These are phyloP conservation scores for Coriaria nepalensis DNA, from an alignment of 306 rosid species.

Conservation along the genomic window DNA sequence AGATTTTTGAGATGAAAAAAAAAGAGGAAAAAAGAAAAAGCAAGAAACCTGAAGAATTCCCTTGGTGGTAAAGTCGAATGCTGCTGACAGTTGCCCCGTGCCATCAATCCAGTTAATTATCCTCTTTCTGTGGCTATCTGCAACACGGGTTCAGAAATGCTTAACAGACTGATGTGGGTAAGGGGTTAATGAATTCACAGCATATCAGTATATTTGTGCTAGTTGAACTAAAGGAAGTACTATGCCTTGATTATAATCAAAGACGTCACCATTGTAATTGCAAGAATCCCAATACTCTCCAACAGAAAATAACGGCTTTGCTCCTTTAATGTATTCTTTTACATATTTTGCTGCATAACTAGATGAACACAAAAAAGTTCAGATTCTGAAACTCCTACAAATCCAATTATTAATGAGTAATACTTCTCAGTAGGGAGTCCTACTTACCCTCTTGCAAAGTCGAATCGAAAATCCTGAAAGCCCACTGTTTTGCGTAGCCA, in stretches of 20 bases:
- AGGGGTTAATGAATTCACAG: conserved; percentile 1
- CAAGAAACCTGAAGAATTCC: conserved; percentile 68
- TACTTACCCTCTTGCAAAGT: conserved; percentile 73
- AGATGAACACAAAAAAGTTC: conserved; percentile 9
- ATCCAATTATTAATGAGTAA: neutral
- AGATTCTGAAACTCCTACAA: neutral
- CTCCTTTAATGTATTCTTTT: conserved; percentile 75
- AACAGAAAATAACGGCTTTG: conserved; percentile 66
- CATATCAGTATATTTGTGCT: neutral
- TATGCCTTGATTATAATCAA: conserved; percentile 87
- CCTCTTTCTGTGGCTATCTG: conserved; percentile 81
- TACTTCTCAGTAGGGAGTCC: neutral
- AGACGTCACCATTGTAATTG: conserved; percentile 44
- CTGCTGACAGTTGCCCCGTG: conserved; percentile 74
- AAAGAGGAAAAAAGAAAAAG: neutral
- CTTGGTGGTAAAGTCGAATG: conserved; percentile 94
- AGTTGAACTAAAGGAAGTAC: neutral
- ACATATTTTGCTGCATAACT: conserved; percentile 76
- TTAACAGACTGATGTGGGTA: no score
- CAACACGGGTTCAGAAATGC: conserved; percentile 1
- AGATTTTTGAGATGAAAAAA: neutral
- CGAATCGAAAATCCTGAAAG: conserved; percentile 90
- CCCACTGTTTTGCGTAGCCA: conserved; percentile 61
- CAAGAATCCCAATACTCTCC: conserved; percentile 94
- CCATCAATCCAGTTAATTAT: conserved; percentile 74